phyloP scores from a whole-genome alignment of 352 stramenopile species.

The Globisporangium lucens region DNA sequence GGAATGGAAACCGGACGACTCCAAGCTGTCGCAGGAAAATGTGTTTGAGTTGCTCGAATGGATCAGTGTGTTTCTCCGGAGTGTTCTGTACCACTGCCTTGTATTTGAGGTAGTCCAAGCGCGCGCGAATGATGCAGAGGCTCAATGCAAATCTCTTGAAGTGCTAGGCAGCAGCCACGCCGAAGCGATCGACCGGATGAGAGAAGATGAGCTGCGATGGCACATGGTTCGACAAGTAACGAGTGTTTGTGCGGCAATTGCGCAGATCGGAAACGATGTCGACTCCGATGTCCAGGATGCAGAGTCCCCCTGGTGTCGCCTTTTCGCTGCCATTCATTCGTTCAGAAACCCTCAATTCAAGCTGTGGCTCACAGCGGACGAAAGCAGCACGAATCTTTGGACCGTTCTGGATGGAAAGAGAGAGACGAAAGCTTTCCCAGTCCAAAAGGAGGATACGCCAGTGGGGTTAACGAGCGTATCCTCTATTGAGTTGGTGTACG shows the following conservation, averaged over 20 bases:
- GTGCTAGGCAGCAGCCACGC: not conserved
- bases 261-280: not conserved
- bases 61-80: constrained; percentile 1
- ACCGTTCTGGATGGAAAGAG: not conserved
- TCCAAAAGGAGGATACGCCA: not conserved
- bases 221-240: not conserved
- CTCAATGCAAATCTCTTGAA: not conserved
- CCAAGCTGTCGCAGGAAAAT: not conserved
- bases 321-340: constrained; percentile 2
- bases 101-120: not conserved
- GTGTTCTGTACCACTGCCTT: constrained; percentile 3
- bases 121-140: not conserved
- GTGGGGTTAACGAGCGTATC: not conserved
- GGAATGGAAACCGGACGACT: not conserved
- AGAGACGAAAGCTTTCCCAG: not conserved
- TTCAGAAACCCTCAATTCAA: not conserved
- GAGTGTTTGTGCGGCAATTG: not conserved
- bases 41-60: constrained; percentile 10
- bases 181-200: not conserved
- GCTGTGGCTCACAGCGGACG: constrained; percentile 8
- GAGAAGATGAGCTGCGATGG: not conserved
- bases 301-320: not conserved
- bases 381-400: not conserved
- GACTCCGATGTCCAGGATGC: not conserved
- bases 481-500: not conserved